Base-by-base conservation (phyloP, 2,329 filamentous ascomycete species). In the Celoporthe dispersa region DNA sequence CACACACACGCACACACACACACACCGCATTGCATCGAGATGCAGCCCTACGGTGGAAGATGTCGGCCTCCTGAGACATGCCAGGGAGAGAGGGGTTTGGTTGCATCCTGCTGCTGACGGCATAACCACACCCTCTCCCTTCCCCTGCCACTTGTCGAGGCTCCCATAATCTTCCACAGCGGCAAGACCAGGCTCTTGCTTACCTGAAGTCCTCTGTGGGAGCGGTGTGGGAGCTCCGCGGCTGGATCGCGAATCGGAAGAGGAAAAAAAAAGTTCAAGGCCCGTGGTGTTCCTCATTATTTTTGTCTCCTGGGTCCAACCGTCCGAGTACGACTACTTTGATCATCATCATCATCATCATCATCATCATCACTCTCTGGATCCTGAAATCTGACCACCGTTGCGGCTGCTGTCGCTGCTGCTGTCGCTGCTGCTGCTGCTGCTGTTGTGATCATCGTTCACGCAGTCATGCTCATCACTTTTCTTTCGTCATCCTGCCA, bases 11-110 rank as follows among this genome's bases (percentile, higher is more conserved):
- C 41, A 44, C 41, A 25, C 22, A 44, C 48, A 25, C 51, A 55
- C 51, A 31, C 53, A 14, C 2, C 12, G 28, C 14, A 33, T 28
- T 31, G 53, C 53, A 57, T 37, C 59, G 35, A 61, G 35, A 61
- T 61, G 59, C 59, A 61, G 59, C 59, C 59, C 59, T 61, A 61
- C n/a, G 33, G n/a, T 19, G 12, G 16, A 33, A 60, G 14, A 25
- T 39, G 33, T 61, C 59, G 35, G 31, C 16, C 25, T 31, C 33
- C 53, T 57, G 53, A 31, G 25, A 57, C 53, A 25, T 57, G 25
- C 53, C 53, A 31, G 25, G 53, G 14, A 57, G 51, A 33, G 53
- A 57, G 28, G 44, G 44, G 44, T n/a, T n/a, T n/a, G 44, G 44
- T 48, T 48, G 44, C 44, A 48, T 11, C 44, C 44, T 48, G 44